A percentile compares a stretch with the other conserved stretches of the same genome.
These are phyloP conservation scores for Blastobotrys robertii DNA, from an alignment of 805 yeast genomes.

Conservation along the genomic window DNA sequence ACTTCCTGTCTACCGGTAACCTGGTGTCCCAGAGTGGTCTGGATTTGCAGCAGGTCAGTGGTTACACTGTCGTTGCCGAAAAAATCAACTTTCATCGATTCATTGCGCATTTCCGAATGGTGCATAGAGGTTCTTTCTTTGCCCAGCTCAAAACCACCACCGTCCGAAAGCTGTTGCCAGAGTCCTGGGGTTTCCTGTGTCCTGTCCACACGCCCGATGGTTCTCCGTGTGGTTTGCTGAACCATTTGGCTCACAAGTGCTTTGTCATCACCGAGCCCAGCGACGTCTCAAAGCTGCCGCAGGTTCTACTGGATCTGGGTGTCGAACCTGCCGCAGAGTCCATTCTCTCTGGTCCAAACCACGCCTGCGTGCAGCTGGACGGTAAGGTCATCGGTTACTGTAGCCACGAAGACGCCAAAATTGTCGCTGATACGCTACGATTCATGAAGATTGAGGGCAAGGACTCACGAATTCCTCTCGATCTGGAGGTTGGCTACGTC, in stretches of 20 bases:
- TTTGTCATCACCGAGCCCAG: conserved; percentile 65
- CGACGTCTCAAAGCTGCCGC: conserved; percentile 66
- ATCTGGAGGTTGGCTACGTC: conserved; percentile 87
- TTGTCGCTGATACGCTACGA: conserved; percentile 82
- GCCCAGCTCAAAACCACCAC: conserved; percentile 97
- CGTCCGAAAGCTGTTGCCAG: conserved; percentile 91
- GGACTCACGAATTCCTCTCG: conserved; percentile 63
- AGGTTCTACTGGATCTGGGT: conserved; percentile 59
- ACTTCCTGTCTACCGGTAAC: conserved; percentile 94
- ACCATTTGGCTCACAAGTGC: conserved; percentile 95
- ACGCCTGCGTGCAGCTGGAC: conserved; percentile 87
- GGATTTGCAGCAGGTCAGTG: conserved; percentile 95
- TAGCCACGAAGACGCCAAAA: conserved; percentile 75
- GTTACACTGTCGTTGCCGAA: conserved; percentile 97
- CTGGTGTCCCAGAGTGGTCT: conserved; percentile 94
- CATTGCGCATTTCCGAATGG: conserved; percentile 98
- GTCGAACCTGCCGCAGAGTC: conserved; percentile 64
- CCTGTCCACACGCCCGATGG: conserved; percentile 99
- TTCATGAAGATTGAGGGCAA: conserved; percentile 82
- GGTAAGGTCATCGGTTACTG: conserved; percentile 94
- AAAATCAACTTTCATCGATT: conserved; percentile 95
- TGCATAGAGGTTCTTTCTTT: conserved; percentile 98
- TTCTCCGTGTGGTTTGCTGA: conserved; percentile 95
- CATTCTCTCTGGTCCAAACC: conserved; percentile 75
- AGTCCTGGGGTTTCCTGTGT: conserved; percentile 98